Evolutionary conservation across 2,329 filamentous ascomycete species (phyloP).

Genomic region (Beauveria medogensis): DNA sequence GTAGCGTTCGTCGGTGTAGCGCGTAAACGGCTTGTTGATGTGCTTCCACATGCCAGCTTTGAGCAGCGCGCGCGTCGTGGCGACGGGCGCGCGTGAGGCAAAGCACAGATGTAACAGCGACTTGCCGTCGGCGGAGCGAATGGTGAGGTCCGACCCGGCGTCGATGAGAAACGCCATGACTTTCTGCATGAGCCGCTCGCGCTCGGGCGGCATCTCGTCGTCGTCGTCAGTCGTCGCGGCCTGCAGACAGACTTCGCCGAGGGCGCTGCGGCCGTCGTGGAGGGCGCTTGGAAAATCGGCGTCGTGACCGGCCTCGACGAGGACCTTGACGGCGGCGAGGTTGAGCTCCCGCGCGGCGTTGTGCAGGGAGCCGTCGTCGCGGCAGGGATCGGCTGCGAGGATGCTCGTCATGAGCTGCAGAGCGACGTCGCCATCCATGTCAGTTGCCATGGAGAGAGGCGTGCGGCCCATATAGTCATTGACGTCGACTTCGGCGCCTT

Average conservation of each 20-base stretch:
- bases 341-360: conserved; percentile 55
- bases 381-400: conserved; percentile 46
- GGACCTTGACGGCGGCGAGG: conserved; percentile 43
- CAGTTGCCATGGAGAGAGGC: conserved; percentile 52
- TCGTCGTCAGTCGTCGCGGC: conserved; percentile 35
- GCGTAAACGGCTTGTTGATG: conserved; percentile 52
- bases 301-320: conserved; percentile 53
- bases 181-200: conserved; percentile 48
- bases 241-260: conserved; percentile 55
- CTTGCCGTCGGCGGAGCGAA: conserved; percentile 47
- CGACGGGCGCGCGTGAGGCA: conserved; percentile 45
- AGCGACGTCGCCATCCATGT: conserved; percentile 43
- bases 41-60: conserved; percentile 58
- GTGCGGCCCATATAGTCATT: conserved; percentile 49
- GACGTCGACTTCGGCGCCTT: conserved; percentile 52
- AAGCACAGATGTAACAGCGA: conserved; percentile 53
- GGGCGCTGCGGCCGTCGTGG: conserved; percentile 53
- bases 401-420: conserved; percentile 47
- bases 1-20: conserved; percentile 42
- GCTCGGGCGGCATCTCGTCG: conserved; percentile 34
- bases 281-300: conserved; percentile 56
- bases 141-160: conserved; percentile 46
- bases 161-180: conserved; percentile 49
- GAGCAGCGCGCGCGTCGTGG: conserved; percentile 49
- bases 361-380: conserved; percentile 59